Conservation (phyloP, 2,329 filamentous ascomycete species). For the Didymella sp. region DNA sequence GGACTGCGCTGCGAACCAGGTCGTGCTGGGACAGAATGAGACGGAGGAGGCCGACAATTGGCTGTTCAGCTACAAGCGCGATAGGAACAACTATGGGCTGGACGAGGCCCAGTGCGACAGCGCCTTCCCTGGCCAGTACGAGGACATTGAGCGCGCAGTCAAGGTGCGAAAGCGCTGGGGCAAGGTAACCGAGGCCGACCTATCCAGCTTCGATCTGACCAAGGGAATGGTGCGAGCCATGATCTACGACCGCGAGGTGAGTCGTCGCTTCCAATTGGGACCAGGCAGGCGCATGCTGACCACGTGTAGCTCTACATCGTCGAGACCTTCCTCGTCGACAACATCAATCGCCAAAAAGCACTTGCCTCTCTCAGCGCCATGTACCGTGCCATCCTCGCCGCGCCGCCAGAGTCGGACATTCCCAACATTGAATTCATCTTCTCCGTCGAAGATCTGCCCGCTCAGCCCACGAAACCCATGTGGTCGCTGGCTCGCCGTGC, state of each 20-base stretch:
- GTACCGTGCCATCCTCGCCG: conserved; percentile 40
- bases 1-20: conserved; percentile 41
- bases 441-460: conserved; percentile 44
- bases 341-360: conserved; percentile 45
- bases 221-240: conserved; percentile 47
- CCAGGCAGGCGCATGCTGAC: conserved; percentile 8
- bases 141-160: conserved; percentile 41
- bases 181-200: conserved; percentile 37
- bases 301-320: conserved; percentile 38
- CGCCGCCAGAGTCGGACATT: conserved; percentile 30
- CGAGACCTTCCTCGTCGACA: conserved; percentile 43
- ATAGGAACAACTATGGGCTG: conserved; percentile 41
- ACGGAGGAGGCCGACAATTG: conserved; percentile 34
- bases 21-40: conserved; percentile 24
- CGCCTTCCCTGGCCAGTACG: conserved; percentile 42
- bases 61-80: conserved; percentile 40
- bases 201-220: conserved; percentile 37
- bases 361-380: conserved; percentile 38
- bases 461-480: conserved; percentile 38
- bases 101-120: conserved; percentile 41
- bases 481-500: conserved; percentile 44
- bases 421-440: conserved; percentile 46
- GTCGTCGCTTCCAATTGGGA: not conserved
- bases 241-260: conserved; percentile 42
- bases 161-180: conserved; percentile 32